A percentile compares a stretch with the other conserved stretches of the same genome.
These are phyloP conservation scores for Brassica incana DNA, from an alignment of 345 rosid genomes.

Conservation along the genomic window DNA sequence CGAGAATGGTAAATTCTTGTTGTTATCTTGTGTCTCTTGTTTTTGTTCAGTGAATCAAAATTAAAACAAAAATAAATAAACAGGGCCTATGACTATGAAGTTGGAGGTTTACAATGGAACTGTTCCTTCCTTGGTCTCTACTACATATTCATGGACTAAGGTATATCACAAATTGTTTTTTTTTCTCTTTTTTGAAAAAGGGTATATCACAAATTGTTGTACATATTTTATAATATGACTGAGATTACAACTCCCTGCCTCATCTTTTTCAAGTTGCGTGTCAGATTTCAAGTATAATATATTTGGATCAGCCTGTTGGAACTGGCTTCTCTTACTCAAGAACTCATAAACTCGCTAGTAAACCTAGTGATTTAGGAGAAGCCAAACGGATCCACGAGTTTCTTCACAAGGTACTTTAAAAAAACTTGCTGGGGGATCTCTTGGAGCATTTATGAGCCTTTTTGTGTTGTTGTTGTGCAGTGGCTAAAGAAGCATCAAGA, in stretches of 20 bases:
- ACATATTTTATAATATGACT: conserved; percentile 3
- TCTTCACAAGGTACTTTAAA: conserved; percentile 45
- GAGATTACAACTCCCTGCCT: conserved; percentile 23
- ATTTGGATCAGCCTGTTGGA: conserved; percentile 74
- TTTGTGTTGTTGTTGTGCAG: conserved; percentile 36
- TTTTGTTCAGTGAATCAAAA: conserved; percentile 2
- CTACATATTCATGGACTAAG: conserved; percentile 76
- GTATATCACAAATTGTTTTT: conserved; percentile 21
- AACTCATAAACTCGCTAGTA: conserved; percentile 30
- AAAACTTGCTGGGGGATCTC: too few relatives aligned
- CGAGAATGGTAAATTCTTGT: conserved; percentile 1
- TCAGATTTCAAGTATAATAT: conserved; percentile 64
- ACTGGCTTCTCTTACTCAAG: conserved; percentile 75
- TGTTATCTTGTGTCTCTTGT: conserved; percentile 43
- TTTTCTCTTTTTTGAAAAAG: too few relatives aligned
- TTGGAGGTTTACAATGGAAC: conserved; percentile 52
- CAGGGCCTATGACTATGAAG: conserved; percentile 1
- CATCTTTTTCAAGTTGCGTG: conserved; percentile 23
- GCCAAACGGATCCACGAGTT: conserved; percentile 48
- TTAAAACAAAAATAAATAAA: neutral
- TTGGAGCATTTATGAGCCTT: neutral
- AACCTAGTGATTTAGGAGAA: conserved; percentile 50
- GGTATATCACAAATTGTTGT: conserved; percentile 34
- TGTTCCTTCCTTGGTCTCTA: conserved; percentile 56
- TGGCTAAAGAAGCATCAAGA: conserved; percentile 67